These are phyloP conservation scores for Serendipita indica DNA, from an alignment of 768 basidiomycete species.

Conservation along the genomic window DNA sequence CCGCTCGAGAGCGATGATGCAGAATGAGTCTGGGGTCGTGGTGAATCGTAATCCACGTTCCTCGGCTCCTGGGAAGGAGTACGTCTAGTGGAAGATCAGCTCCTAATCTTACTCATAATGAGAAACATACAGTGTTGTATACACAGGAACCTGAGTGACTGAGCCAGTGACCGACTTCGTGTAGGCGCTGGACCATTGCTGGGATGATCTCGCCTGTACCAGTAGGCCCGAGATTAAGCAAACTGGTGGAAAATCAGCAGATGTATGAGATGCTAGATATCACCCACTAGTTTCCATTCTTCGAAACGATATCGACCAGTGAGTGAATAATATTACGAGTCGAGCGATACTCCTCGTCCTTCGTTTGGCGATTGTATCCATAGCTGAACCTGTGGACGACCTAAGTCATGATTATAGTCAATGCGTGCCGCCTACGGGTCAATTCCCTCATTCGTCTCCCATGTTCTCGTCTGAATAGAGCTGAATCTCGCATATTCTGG, in stretches of 20 bases:
- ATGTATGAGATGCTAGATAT: not conserved
- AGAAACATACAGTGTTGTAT: conserved; percentile 33
- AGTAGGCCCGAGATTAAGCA: conserved; percentile 40
- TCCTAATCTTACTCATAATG: not conserved
- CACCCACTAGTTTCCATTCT: conserved; percentile 46
- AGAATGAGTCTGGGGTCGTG: conserved; percentile 37
- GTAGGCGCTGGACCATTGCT: conserved; percentile 33
- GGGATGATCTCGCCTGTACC: conserved; percentile 39
- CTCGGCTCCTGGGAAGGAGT: conserved; percentile 35
- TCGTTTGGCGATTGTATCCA: conserved; percentile 24
- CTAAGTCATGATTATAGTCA: conserved; percentile 1
- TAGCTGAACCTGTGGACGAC: conserved; percentile 28
- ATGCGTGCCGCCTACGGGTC: conserved; percentile 12
- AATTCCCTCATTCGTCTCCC: conserved; percentile 48
- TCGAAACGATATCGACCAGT: conserved; percentile 42
- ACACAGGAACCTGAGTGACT: conserved; percentile 36
- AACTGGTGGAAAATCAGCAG: conserved; percentile 19
- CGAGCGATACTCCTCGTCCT: conserved; percentile 35
- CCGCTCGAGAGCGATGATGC: conserved; percentile 30
- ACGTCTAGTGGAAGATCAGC: conserved; percentile 22
- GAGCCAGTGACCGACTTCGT: conserved; percentile 39
- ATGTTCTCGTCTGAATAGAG: conserved; percentile 31
- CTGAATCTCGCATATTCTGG: conserved; percentile 39
- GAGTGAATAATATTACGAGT: conserved; percentile 35
- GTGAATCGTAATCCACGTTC: conserved; percentile 30